Conservation (phyloP, 345 rosid genomes). For the Alliaria petiolata region DNA sequence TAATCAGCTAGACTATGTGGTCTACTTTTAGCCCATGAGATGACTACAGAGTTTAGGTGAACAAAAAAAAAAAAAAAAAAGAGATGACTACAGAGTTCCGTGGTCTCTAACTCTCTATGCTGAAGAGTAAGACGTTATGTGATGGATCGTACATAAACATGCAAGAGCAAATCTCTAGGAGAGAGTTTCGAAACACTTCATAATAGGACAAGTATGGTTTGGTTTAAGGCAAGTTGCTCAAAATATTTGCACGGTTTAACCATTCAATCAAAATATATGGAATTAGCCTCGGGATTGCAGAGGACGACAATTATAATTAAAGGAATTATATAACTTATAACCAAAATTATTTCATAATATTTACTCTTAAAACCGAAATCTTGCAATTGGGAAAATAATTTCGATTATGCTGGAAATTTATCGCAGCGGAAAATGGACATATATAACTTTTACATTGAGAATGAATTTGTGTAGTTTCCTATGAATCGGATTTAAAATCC, state of each 20-base stretch:
- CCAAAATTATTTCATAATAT: not conserved
- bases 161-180: constrained; percentile 40
- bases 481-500: not conserved
- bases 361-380: not conserved
- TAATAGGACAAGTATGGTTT: too few relatives aligned
- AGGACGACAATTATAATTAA: too few relatives aligned
- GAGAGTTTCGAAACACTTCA: constrained; percentile 36
- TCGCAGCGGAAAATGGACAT: too few relatives aligned
- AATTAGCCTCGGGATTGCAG: too few relatives aligned
- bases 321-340: too few relatives aligned
- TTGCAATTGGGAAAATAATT: not conserved
- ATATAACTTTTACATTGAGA: not conserved
- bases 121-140: constrained; percentile 62
- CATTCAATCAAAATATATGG: too few relatives aligned
- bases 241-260: too few relatives aligned
- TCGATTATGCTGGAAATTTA: not conserved
- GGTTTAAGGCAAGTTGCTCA: too few relatives aligned
- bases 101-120: constrained; percentile 99
- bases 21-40: constrained; percentile 97
- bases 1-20: constrained; percentile 79
- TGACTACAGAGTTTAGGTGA: too few relatives aligned
- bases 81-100: constrained; percentile 98
- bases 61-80: too few relatives aligned
- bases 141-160: constrained; percentile 44
- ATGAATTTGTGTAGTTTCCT: not conserved